Percentiles rank a stretch among this genome's conserved stretches.
Conservation (phyloP, 2,329 filamentous ascomycete species). For the Pseudohalonectria lignicola region DNA sequence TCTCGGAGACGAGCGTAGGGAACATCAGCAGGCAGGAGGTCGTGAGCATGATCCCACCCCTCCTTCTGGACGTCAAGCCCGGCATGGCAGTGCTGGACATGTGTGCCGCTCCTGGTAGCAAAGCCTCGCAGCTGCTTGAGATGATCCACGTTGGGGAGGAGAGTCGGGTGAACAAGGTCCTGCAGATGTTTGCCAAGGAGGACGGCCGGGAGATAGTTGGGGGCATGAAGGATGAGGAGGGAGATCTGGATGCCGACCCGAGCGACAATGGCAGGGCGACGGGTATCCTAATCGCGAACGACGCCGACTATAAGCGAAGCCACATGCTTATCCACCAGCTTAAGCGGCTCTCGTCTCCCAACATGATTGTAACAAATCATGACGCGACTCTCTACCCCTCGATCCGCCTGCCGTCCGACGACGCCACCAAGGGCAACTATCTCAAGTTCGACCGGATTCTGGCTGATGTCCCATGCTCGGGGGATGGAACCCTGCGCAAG, state of each 20-base stretch:
- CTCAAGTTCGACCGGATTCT: conserved; percentile 95
- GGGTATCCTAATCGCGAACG: conserved; percentile 88
- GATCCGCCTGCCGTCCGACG: conserved; percentile 61
- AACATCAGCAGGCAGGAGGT: conserved; percentile 97
- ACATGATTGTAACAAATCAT: conserved; percentile 94
- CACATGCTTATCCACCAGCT: conserved; percentile 98
- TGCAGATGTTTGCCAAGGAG: conserved; percentile 42
- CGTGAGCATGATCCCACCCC: conserved; percentile 96
- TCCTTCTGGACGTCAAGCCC: conserved; percentile 82
- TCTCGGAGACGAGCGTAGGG: conserved; percentile 91
- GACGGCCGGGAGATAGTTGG: conserved; percentile 41
- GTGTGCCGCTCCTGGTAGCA: conserved; percentile 94
- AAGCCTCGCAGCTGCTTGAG: conserved; percentile 90
- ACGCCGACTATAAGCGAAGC: conserved; percentile 90
- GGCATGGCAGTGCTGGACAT: conserved; percentile 92
- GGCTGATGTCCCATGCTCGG: conserved; percentile 93
- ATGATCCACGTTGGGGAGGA: conserved; percentile 92
- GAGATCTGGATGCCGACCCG: conserved; percentile 45
- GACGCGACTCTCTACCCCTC: conserved; percentile 94
- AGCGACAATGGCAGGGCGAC: conserved; percentile 79
- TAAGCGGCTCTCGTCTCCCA: conserved; percentile 92
- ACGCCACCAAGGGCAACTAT: conserved; percentile 50
- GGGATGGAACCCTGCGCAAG: conserved; percentile 88
- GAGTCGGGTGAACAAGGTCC: conserved; percentile 63
- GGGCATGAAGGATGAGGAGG: conserved; percentile 35